These are phyloP conservation scores for Lasiosphaeriaceae sp. DNA, from an alignment of 495 filamentous ascomycete species.

Conservation along the genomic window DNA sequence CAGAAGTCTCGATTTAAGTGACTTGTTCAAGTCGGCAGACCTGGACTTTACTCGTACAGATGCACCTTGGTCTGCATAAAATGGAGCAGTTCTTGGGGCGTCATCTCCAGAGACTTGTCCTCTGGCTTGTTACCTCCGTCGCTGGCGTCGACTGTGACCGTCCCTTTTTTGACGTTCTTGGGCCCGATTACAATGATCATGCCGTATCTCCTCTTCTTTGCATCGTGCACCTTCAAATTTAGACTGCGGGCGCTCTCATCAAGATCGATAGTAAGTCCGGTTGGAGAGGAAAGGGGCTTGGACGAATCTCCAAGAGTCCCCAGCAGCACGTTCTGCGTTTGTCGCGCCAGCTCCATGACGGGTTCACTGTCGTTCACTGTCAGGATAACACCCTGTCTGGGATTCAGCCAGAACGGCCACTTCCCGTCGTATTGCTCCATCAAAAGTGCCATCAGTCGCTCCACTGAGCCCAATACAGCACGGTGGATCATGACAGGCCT, in stretches of 20 bases:
- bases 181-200: constrained; percentile 71
- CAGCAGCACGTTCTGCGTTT: constrained; percentile 42
- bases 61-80: constrained; percentile 32
- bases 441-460: constrained; percentile 80
- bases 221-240: constrained; percentile 65
- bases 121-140: constrained; percentile 10
- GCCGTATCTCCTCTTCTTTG: constrained; percentile 70
- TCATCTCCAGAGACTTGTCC: constrained; percentile 25
- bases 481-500: constrained; percentile 84
- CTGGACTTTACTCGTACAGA: constrained; percentile 24
- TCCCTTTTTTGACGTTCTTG: constrained; percentile 37
- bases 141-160: constrained; percentile 32
- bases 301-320: constrained; percentile 31
- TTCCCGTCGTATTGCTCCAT: constrained; percentile 80
- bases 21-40: background rate
- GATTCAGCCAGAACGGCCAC: constrained; percentile 92
- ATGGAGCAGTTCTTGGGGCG: constrained; percentile 27
- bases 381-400: constrained; percentile 72
- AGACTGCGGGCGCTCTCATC: constrained; percentile 62
- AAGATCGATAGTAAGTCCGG: constrained; percentile 64
- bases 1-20: too few relatives aligned
- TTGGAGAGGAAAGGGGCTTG: constrained; percentile 36
- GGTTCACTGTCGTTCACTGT: constrained; percentile 65
- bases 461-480: constrained; percentile 81
- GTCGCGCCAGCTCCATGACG: constrained; percentile 55